Conservation (phyloP, 345 rosid genomes). For the Brassica cretica region DNA sequence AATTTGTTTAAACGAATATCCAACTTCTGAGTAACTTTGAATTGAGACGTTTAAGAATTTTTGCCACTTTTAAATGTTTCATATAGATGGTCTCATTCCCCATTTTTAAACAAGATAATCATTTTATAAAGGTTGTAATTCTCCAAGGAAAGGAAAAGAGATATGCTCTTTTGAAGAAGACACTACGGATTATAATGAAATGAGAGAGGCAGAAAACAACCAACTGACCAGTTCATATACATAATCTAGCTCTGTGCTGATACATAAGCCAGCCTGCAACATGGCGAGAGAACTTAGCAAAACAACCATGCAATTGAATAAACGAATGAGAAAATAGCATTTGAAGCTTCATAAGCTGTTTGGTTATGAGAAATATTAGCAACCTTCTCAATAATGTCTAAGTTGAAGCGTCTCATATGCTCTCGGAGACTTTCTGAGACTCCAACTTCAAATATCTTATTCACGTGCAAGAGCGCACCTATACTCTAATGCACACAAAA, state of each 20-base stretch:
- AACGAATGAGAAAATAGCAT: conserved; percentile 3
- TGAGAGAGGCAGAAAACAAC: conserved; percentile 8
- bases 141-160: conserved; percentile 8
- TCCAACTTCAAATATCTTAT: conserved; percentile 85
- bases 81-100: neutral
- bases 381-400: conserved; percentile 75
- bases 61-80: conserved; percentile 6
- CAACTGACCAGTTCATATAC: conserved; percentile 82
- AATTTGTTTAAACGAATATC: neutral
- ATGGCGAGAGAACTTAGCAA: conserved; percentile 23
- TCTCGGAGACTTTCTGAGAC: conserved; percentile 65
- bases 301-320: neutral
- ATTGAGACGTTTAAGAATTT: neutral
- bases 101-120: neutral
- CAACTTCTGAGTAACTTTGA: neutral
- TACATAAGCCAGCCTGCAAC: conserved; percentile 70
- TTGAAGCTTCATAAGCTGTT: conserved; percentile 24
- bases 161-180: conserved; percentile 1
- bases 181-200: neutral
- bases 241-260: conserved; percentile 79
- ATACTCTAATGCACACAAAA: conserved; percentile 53
- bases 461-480: conserved; percentile 77
- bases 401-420: conserved; percentile 62
- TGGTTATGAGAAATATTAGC: conserved; percentile 20
- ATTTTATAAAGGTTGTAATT: neutral